Evolutionary conservation across 306 rosid species (phyloP), one percentile per base, ranked within the genome.

Genomic region (Acacia melanoxylon): DNA sequence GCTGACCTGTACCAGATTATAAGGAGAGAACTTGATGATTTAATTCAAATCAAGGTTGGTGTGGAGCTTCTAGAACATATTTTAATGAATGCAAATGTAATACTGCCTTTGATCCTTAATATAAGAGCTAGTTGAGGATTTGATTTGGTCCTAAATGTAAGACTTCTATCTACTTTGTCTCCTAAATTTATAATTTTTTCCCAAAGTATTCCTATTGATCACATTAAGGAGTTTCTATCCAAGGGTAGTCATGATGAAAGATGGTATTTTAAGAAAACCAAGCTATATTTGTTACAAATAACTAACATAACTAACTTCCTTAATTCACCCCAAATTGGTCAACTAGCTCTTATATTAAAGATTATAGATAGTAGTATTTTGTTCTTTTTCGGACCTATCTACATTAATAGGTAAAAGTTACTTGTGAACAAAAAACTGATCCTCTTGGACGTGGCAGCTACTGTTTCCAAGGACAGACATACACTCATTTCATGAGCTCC

Each of bases 41-140:
- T 95, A 31, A 90, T 95, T 87, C 99, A 91, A 72, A 83, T 44
- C 42, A 95, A 95, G 91, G 99, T 93, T 83, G 59, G 98, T 87
- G 68, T 75, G 44, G 41, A 59, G 46, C 25, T 10, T 11, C 2
- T 27, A 2, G 40, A 62, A 62, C 68, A 27, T 29, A 17, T 51
- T 51, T 51, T 51, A 29, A 29, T 63, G 31, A 2, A 66, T 62
- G 72, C 78, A 77, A 74, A 84, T 41, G 58, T 59, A 20, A 48
- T 46, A 79, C 41, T 37, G 41, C 41, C 8, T 37, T 37, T 1
- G 8, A 1, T 37, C 8, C 1, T 37, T 37, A 6, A 37, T 37
- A 37, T 37, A 5, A 6, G 8, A 5, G 41, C 1, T 37, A 37
- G 41, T 37, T 37, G 8, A 0, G 1, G 8, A 6, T 37, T 37